A percentile compares a stretch with the other conserved stretches of the same genome.
phyloP scores from a whole-genome alignment of 2,329 filamentous ascomycete species.

The Aspergillus pseudotamarii region DNA sequence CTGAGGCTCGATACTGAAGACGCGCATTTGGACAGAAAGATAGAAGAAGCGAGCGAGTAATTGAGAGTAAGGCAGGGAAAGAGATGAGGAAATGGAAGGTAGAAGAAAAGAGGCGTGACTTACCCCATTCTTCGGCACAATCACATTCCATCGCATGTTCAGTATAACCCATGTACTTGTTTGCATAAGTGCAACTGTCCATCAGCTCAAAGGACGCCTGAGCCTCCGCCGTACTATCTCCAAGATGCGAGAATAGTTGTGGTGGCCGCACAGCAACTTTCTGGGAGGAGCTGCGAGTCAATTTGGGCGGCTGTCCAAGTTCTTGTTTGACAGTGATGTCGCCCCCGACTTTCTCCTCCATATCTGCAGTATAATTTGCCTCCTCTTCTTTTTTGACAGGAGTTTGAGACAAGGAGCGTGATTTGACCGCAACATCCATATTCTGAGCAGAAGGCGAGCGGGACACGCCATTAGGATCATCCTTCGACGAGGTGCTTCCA shows the following conservation, averaged over 20 bases:
- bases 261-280: constrained; percentile 67
- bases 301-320: constrained; percentile 68
- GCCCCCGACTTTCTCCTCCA: constrained; percentile 28
- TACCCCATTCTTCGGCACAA: constrained; percentile 93
- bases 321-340: constrained; percentile 42
- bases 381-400: constrained; percentile 35
- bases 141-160: constrained; percentile 96
- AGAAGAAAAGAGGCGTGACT: constrained; percentile 45
- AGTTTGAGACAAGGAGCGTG: constrained; percentile 26
- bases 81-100: constrained; percentile 1
- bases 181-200: constrained; percentile 83
- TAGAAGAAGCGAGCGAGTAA: constrained; percentile 7
- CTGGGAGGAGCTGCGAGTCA: constrained; percentile 72
- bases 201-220: constrained; percentile 78
- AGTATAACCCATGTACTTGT: constrained; percentile 86
- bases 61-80: constrained; percentile 7
- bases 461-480: constrained; percentile 21
- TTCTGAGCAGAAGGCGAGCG: constrained; percentile 20
- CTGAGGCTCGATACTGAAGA: not conserved
- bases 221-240: constrained; percentile 77
- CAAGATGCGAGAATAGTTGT: constrained; percentile 71
- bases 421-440: constrained; percentile 25
- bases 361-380: constrained; percentile 18
- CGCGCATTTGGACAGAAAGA: not conserved
- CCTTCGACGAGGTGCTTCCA: constrained; percentile 23